A percentile compares a stretch with the other conserved stretches of the same genome.
These are phyloP conservation scores for Scutellaria minor DNA, from an alignment of 257 asterid genomes.

Conservation along the genomic window DNA sequence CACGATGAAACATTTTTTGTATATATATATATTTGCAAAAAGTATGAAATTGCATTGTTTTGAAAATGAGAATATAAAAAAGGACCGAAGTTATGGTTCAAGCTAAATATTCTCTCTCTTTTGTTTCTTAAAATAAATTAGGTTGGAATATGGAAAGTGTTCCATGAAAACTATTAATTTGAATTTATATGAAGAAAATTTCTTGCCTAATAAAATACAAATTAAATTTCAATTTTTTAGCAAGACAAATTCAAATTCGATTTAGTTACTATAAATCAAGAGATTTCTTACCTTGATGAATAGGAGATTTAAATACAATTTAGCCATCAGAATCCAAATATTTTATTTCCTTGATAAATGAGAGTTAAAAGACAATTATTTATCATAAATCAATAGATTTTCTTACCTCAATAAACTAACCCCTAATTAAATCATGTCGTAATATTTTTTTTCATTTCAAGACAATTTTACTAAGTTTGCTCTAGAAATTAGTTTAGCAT, in stretches of 20 bases:
- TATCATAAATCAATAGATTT: slow-evolving; percentile 35
- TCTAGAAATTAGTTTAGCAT: neutral
- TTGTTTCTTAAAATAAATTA: too few species aligned
- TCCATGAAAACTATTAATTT: too few species aligned
- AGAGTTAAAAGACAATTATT: slow-evolving; percentile 24
- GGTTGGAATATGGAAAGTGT: too few species aligned
- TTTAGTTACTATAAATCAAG: slow-evolving; percentile 14
- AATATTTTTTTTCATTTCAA: neutral
- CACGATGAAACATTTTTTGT: too few species aligned
- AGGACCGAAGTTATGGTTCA: too few species aligned
- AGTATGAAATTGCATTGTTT: too few species aligned
- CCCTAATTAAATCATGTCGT: neutral
- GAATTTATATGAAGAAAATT: neutral
- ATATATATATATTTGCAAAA: too few species aligned
- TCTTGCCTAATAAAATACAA: neutral
- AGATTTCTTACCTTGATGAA: slow-evolving; percentile 24
- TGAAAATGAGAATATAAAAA: too few species aligned
- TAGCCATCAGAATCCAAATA: slow-evolving; percentile 18
- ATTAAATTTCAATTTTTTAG: too few species aligned
- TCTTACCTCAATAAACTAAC: slow-evolving; percentile 28
- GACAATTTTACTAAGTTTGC: neutral
- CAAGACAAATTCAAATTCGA: neutral
- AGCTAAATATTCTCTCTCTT: too few species aligned
- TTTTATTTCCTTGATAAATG: slow-evolving; percentile 16
- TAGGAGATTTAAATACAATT: slow-evolving; percentile 22